phyloP scores from a whole-genome alignment of 169 alveolate genomes.

The Theileria annulata region DNA sequence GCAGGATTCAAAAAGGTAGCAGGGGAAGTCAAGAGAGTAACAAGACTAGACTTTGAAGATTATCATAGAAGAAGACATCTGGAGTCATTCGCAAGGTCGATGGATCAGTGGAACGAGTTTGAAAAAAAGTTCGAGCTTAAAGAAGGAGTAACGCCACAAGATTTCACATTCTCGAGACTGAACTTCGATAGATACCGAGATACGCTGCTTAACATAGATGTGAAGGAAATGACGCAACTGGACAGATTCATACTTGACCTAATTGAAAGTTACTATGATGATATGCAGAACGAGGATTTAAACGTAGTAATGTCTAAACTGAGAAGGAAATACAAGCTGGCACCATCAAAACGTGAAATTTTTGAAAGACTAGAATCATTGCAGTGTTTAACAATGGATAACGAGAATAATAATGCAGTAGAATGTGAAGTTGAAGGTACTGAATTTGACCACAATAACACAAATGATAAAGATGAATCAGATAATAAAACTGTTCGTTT shows the following conservation, averaged over 20 bases:
- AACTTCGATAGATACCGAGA: slow-evolving; percentile 52
- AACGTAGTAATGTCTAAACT: slow-evolving; percentile 42
- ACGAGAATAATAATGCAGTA: background rate
- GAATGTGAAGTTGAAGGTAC: background rate
- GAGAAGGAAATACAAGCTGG: slow-evolving; percentile 65
- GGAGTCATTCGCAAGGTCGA: slow-evolving; percentile 61
- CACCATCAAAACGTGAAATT: slow-evolving; percentile 76
- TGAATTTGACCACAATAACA: background rate
- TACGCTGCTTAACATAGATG: slow-evolving; percentile 29
- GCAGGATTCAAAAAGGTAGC: slow-evolving; percentile 53
- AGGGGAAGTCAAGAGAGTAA: slow-evolving; percentile 60
- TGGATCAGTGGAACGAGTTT: slow-evolving; percentile 57
- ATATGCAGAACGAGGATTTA: slow-evolving; percentile 27
- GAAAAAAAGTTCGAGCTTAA: slow-evolving; percentile 11
- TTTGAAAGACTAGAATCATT: slow-evolving; percentile 45
- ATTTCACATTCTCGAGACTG: slow-evolving; percentile 6
- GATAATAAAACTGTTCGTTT: background rate
- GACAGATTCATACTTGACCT: slow-evolving; percentile 53
- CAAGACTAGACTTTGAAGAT: slow-evolving; percentile 57
- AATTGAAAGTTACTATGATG: slow-evolving; percentile 11
- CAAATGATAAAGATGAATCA: background rate
- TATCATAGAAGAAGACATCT: slow-evolving; percentile 55
- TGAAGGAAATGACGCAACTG: slow-evolving; percentile 20
- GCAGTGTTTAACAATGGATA: slow-evolving; percentile 10
- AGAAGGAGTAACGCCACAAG: slow-evolving; percentile 9